Conservation (phyloP, 768 basidiomycete genomes). For the Termitomyces sp. region DNA sequence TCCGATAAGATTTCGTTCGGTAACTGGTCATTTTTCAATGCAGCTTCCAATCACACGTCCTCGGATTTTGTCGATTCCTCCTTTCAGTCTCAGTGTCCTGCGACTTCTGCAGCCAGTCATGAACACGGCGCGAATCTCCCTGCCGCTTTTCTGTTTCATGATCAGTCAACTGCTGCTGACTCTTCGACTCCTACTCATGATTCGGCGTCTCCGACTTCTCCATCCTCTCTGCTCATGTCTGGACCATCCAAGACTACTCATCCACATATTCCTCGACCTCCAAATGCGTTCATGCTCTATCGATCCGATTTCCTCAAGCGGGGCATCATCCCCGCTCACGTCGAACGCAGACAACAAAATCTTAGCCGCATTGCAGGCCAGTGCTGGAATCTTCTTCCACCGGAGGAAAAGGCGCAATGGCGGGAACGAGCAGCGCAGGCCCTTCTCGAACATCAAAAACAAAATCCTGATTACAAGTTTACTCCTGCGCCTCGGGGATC, state of each 20-base stretch:
- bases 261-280: conserved; percentile 64
- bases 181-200: neutral
- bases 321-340: conserved; percentile 36
- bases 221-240: neutral
- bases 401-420: conserved; percentile 42
- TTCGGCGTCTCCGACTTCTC: neutral
- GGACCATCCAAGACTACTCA: conserved; percentile 6
- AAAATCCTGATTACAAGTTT: conserved; percentile 61
- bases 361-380: conserved; percentile 67
- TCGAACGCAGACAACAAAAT: conserved; percentile 67
- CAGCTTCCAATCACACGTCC: neutral
- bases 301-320: conserved; percentile 59
- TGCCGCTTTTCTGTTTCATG: neutral
- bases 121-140: neutral
- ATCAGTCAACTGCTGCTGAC: neutral
- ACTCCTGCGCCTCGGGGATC: conserved; percentile 37
- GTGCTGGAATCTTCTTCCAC: conserved; percentile 55
- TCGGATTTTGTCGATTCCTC: neutral
- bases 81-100: neutral
- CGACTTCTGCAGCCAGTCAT: neutral
- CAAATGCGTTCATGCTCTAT: conserved; percentile 83
- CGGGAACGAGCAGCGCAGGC: conserved; percentile 39
- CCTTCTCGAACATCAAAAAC: conserved; percentile 39
- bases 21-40: conserved; percentile 5
- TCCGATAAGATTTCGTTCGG: neutral